Evolutionary conservation across 1,284 basidiomycete genomes (phyloP), one percentile per base, ranked within the genome.

Genomic region (Trametes hirsuta): DNA sequence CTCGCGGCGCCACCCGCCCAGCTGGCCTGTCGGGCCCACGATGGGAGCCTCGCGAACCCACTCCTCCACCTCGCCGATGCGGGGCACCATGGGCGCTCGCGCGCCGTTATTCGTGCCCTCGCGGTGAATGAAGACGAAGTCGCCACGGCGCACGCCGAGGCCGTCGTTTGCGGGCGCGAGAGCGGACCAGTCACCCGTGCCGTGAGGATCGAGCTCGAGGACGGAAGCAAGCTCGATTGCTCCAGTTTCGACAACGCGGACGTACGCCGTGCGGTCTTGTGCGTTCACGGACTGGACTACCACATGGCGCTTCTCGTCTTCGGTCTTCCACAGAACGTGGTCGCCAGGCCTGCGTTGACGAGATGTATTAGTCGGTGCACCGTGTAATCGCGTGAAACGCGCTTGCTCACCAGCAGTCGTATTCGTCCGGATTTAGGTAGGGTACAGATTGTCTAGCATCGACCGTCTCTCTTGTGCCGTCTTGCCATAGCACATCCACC

Each of bases 151-250:
- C 25, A 96, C 87, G 37, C 93, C 93, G 51, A 91, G 84, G n/a
- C 84, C 85, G 44, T 89, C 87, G 37, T 64, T 76, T 65, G 64
- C 75, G 66, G 80, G 72, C 55, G 76, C 72, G 40, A 79, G 70
- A 10, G 75, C 74, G 47, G 76, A 74, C 64, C 76, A 74, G 64
- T 87, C 87, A 48, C 80, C 79, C 18, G 78, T 77, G 30, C 93
- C 93, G 67, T 91, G 89, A 6, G 91, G 87, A 71, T 97, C 94
- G 53, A 97, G 84, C 75, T 98, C 95, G 36, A 98, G 82, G 14
- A 93, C 82, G 40, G 95, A 93, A 5, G 90, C 92, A 14, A 88
- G 79, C 73, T 93, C 90, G 55, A 78, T 76, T 46, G 72, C 72
- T 35, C 76, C 76, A n/a, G 79, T 82, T 66, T 85, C 84, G 34